Base-by-base conservation (phyloP, 2,329 filamentous ascomycete genomes). In the Diaporthe longicolla region DNA sequence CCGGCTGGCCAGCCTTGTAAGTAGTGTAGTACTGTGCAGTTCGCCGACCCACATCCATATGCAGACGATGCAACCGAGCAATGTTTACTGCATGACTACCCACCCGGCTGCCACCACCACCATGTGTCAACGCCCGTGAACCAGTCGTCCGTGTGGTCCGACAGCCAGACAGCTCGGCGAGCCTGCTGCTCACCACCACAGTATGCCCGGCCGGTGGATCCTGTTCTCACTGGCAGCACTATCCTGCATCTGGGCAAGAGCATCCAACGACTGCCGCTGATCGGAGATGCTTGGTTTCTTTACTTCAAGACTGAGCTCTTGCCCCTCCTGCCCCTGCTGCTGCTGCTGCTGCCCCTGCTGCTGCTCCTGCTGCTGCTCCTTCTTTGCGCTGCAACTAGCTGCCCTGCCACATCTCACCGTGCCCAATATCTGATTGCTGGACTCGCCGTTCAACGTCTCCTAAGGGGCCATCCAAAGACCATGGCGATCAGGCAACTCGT, bases 401-500 rank as follows among this genome's bases (percentile, higher is more conserved):
- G 70, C 21, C 37, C 43, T 19, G 37, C 70, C 24, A 45, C 17
- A 17, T 32, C 48, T 66, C 37, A 15, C n/a, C 43, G 35, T 19
- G 37, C 40, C 11, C 29, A 37, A 32, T 48, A 32, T 48, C 24
- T 65, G 35, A 72, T 21, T 19, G 35, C 26, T 26, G n/a, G n/a
- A 24, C n/a, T 26, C 19, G 19, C 24, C 29, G n/a, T 35, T 9
- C 43, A 71, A 11, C 19, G 26, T 54, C 24, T 21, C 26, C 43
- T 11, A 4, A 17, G 32, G 32, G n/a, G 13, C 17, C n/a, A 43
- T 32, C 43, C 11, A 35, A 29, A 21, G 37, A 71, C n/a, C 32
- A 86, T 87, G 85, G 82, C 80, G 72, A 77, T 83, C 77, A 85
- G 85, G 75, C 79, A 83, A 32, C 75, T 86, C 73, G 78, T 87